Percentiles rank a stretch among this genome's conserved stretches.
Conservation (phyloP, 2,329 filamentous ascomycete genomes). For the Rhynchosporium secalis region DNA sequence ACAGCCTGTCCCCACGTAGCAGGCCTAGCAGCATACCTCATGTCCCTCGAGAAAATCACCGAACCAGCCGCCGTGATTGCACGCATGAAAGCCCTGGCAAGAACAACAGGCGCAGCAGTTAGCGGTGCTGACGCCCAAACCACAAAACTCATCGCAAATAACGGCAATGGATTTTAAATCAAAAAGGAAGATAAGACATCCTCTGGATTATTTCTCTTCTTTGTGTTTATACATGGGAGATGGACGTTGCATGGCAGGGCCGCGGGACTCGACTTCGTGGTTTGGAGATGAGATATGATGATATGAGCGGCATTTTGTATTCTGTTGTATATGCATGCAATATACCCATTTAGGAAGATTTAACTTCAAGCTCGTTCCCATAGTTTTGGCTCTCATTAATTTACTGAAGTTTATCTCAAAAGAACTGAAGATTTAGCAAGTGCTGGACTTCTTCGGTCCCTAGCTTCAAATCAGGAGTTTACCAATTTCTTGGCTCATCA, state of each 20-base stretch:
- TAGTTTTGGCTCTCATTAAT: background rate
- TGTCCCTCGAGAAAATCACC: constrained; percentile 47
- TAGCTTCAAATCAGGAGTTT: no score
- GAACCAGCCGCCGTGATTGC: constrained; percentile 44
- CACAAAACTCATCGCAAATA: constrained; percentile 56
- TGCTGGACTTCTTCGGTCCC: background rate
- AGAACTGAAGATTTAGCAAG: background rate
- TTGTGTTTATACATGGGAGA: background rate
- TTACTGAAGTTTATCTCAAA: background rate
- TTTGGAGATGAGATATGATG: background rate
- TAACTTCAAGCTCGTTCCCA: background rate
- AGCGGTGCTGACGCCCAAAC: constrained; percentile 46
- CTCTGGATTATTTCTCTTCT: background rate
- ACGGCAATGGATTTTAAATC: constrained; percentile 44
- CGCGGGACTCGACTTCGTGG: background rate
- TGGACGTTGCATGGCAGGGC: background rate
- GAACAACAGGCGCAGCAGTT: constrained; percentile 40
- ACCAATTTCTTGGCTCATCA: no score
- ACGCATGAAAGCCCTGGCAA: constrained; percentile 43
- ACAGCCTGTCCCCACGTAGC: constrained; percentile 66
- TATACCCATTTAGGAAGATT: constrained; percentile 10
- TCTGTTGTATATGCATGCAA: constrained; percentile 13
- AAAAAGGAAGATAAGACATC: background rate
- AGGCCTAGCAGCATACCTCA: constrained; percentile 68
- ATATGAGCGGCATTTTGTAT: background rate